These are phyloP conservation scores for Lipomyces yamadae DNA, from an alignment of 805 yeast genomes.

Conservation along the genomic window DNA sequence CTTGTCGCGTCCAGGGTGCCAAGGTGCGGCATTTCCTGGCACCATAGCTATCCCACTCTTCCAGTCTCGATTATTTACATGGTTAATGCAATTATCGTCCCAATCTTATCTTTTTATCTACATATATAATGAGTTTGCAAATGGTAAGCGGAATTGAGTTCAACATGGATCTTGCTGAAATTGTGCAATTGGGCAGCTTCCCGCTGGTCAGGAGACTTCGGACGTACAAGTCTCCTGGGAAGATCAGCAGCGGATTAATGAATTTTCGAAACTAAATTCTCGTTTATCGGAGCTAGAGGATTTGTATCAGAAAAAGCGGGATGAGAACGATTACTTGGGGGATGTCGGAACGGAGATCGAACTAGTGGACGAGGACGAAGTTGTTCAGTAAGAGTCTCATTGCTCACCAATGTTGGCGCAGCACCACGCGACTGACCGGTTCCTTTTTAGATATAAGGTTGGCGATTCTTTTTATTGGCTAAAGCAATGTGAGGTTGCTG, in stretches of 20 bases:
- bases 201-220: constrained; percentile 34
- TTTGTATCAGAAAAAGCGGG: constrained; percentile 55
- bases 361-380: constrained; percentile 66
- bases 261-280: constrained; percentile 79
- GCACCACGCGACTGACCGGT: background rate
- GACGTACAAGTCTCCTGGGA: constrained; percentile 68
- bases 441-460: constrained; percentile 57
- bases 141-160: constrained; percentile 17
- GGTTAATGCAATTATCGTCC: background rate
- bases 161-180: background rate
- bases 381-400: constrained; percentile 40
- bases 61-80: background rate
- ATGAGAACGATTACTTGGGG: constrained; percentile 85
- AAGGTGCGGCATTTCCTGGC: background rate
- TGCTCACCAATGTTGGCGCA: background rate
- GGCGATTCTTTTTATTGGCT: constrained; percentile 81
- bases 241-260: constrained; percentile 88
- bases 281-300: constrained; percentile 64
- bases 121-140: constrained; percentile 25
- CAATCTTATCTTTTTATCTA: background rate
- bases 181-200: constrained; percentile 23
- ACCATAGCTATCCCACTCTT: background rate
- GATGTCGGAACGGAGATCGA: constrained; percentile 87
- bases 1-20: too few species aligned
- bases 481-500: constrained; percentile 67